Conservation (phyloP, 1,284 basidiomycete genomes). For the Cryptococcus depauperatus region DNA sequence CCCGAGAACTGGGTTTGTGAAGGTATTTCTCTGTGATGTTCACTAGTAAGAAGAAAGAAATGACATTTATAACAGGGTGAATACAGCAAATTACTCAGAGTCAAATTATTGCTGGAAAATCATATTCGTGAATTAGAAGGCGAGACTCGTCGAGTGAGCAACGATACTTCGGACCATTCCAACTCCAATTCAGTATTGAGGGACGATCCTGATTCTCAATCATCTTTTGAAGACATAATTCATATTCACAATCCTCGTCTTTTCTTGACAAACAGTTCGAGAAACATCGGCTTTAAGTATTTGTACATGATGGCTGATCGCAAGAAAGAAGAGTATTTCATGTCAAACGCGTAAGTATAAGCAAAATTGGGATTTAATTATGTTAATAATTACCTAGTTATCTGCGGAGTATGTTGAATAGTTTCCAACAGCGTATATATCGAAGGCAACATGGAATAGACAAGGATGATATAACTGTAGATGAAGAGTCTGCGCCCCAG, state of each 20-base stretch:
- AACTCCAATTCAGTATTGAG: slow-evolving; percentile 1
- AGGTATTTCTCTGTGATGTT: too few relatives aligned
- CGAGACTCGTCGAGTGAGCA: slow-evolving; percentile 29
- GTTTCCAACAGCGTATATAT: slow-evolving; percentile 17
- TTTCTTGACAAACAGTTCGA: slow-evolving; percentile 67
- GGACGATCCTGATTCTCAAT: slow-evolving; percentile 1
- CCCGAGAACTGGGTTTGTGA: too few relatives aligned
- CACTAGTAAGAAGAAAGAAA: too few relatives aligned
- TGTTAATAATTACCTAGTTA: slow-evolving; percentile 12
- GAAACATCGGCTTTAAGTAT: slow-evolving; percentile 80
- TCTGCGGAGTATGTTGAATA: slow-evolving; percentile 27
- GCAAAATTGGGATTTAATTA: not conserved
- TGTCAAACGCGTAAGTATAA: slow-evolving; percentile 64
- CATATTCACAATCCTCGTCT: slow-evolving; percentile 82
- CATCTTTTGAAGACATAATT: slow-evolving; percentile 69
- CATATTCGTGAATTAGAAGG: slow-evolving; percentile 24
- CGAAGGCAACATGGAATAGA: slow-evolving; percentile 9
- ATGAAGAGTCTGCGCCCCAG: slow-evolving; percentile 2
- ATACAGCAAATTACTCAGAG: too few relatives aligned
- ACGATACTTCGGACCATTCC: slow-evolving; percentile 23
- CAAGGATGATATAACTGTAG: slow-evolving; percentile 8
- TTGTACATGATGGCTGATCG: slow-evolving; percentile 73
- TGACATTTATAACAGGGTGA: too few relatives aligned
- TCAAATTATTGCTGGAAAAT: slow-evolving; percentile 21
- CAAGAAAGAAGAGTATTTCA: slow-evolving; percentile 72